Evolutionary conservation across 2,329 filamentous ascomycete genomes (phyloP).

Genomic region (Alternaria arborescens): DNA sequence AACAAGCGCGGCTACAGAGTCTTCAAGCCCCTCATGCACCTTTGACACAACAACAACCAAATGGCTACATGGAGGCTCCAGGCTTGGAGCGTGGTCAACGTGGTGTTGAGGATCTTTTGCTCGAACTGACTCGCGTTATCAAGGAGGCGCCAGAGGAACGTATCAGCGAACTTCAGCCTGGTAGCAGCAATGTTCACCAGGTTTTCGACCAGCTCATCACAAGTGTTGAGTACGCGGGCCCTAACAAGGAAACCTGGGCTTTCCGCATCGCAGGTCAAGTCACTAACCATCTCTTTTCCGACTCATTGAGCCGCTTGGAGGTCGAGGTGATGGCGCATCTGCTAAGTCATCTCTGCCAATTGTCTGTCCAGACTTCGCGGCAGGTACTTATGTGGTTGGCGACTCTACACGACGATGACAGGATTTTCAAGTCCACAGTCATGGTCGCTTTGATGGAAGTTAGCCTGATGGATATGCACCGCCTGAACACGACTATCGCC

Average conservation of each 20-base stretch:
- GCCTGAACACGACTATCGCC: constrained; percentile 70
- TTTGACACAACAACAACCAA: constrained; percentile 60
- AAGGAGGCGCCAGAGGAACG: constrained; percentile 66
- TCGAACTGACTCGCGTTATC: constrained; percentile 65
- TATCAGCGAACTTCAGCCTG: constrained; percentile 64
- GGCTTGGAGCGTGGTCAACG: constrained; percentile 52
- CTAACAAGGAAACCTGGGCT: constrained; percentile 65
- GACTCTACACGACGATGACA: constrained; percentile 63
- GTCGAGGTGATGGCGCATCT: constrained; percentile 70
- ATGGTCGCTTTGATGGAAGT: constrained; percentile 68
- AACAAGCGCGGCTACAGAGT: constrained; percentile 55
- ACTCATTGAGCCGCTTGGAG: constrained; percentile 64
- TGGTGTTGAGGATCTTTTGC: constrained; percentile 63
- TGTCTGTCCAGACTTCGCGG: constrained; percentile 66
- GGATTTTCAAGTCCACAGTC: constrained; percentile 69
- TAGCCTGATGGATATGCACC: constrained; percentile 67
- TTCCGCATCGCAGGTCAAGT: constrained; percentile 65
- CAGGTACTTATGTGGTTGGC: constrained; percentile 61
- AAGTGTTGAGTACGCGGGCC: constrained; percentile 60
- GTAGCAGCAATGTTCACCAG: constrained; percentile 63
- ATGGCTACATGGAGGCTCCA: constrained; percentile 65
- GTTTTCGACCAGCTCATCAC: constrained; percentile 66
- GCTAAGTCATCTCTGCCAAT: constrained; percentile 67
- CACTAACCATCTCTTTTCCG: constrained; percentile 64
- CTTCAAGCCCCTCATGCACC: constrained; percentile 46